A percentile compares a stretch with the other conserved stretches of the same genome.
Conservation (phyloP, 139 green algal species). For the Closterium sp. region DNA sequence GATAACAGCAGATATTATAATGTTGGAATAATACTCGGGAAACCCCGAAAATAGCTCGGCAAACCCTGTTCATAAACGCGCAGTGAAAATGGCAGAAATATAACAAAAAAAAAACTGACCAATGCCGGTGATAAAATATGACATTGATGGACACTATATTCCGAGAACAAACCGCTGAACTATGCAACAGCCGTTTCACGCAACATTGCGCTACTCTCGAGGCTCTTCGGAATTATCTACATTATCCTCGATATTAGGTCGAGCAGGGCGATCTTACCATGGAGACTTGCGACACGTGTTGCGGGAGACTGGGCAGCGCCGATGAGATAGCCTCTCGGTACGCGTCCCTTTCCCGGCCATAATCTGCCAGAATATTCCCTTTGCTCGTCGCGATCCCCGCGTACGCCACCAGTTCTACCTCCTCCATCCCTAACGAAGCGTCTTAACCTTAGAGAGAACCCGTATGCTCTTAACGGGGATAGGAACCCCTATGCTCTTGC, state of each 20-base stretch:
- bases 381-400: not conserved
- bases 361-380: not conserved
- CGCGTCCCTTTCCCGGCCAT: not conserved
- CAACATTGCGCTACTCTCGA: no score
- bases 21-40: no score
- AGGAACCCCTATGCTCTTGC: not conserved
- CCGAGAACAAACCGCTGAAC: no score
- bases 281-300: not conserved
- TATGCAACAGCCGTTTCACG: no score
- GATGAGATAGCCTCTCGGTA: not conserved
- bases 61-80: no score
- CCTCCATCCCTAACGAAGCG: not conserved
- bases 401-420: not conserved
- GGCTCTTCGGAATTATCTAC: no score
- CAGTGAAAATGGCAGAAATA: no score
- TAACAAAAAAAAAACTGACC: no score
- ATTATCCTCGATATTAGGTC: no score
- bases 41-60: no score
- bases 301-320: not conserved
- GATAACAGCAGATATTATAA: no score
- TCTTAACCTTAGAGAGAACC: not conserved
- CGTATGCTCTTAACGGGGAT: not conserved
- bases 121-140: not conserved
- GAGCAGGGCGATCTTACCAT: not conserved
- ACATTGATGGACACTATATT: no score